Evolutionary conservation across 495 filamentous ascomycete species (phyloP).

Genomic region (Talaromyces thailandensis): DNA sequence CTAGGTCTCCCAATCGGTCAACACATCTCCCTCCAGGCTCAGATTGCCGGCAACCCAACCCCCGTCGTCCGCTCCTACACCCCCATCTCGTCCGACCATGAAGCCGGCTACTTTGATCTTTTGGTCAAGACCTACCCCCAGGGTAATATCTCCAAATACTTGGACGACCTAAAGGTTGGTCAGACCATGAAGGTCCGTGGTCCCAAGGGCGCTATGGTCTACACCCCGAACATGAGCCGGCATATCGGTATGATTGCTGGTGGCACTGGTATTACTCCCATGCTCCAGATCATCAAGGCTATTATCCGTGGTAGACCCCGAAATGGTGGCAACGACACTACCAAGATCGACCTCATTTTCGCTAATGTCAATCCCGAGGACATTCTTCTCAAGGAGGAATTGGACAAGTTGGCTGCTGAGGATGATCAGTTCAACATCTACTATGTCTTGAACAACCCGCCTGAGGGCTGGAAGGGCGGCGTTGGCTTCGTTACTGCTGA

Average conservation of each 20-base stretch:
- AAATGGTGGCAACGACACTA: constrained; percentile 64
- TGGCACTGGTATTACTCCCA: constrained; percentile 95
- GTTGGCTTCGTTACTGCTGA: constrained; percentile 91
- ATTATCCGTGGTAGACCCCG: constrained; percentile 71
- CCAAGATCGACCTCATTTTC: constrained; percentile 88
- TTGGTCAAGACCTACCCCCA: constrained; percentile 96
- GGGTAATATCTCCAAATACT: constrained; percentile 90
- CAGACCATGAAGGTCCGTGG: constrained; percentile 83
- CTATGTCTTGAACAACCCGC: constrained; percentile 96
- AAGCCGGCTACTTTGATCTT: constrained; percentile 91
- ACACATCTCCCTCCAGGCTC: constrained; percentile 91
- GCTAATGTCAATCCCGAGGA: constrained; percentile 92
- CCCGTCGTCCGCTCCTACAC: constrained; percentile 95
- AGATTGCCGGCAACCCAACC: constrained; percentile 65
- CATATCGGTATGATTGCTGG: constrained; percentile 97
- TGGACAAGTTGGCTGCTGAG: constrained; percentile 66
- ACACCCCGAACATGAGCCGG: constrained; percentile 87
- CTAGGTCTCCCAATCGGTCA: constrained; percentile 96
- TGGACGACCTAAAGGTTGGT: constrained; percentile 72
- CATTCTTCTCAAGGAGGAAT: constrained; percentile 84
- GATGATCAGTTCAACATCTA: constrained; percentile 76
- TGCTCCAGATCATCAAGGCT: constrained; percentile 90
- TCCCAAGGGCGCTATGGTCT: constrained; percentile 95
- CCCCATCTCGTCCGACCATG: constrained; percentile 85
- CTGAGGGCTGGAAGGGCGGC: constrained; percentile 78